A percentile compares a stretch with the other conserved stretches of the same genome.
Evolutionary conservation across 2,329 filamentous ascomycete species (phyloP).

Genomic region (Fusarium camptoceras): DNA sequence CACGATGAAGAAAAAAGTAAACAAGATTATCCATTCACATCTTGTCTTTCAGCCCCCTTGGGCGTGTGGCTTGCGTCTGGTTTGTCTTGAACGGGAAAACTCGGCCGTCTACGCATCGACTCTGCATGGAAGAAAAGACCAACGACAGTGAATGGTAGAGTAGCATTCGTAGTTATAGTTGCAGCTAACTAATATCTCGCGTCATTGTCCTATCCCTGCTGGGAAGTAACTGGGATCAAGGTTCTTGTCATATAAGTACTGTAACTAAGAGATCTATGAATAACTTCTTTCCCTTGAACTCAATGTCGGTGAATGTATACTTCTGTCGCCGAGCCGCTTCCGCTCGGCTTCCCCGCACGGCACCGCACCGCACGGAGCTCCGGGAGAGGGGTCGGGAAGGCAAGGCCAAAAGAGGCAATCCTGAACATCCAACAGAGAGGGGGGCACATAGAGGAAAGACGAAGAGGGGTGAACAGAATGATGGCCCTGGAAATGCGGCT

Average conservation of each 20-base stretch:
- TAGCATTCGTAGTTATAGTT: not conserved
- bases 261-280: not conserved
- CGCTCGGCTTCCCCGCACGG: conserved; percentile 10
- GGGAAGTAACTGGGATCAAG: not conserved
- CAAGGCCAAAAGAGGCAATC: conserved; percentile 29
- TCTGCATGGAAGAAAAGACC: not conserved
- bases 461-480: conserved; percentile 1
- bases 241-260: not conserved
- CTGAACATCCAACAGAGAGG: not conserved
- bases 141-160: not conserved
- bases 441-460: not conserved
- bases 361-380: conserved; percentile 23
- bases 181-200: conserved; percentile 1
- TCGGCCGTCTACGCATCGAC: conserved; percentile 24
- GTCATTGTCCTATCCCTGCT: not conserved
- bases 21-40: not conserved
- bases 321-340: conserved; percentile 17
- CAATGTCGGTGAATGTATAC: not conserved
- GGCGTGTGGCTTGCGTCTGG: conserved; percentile 28
- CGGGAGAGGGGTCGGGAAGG: conserved; percentile 20
- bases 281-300: not conserved
- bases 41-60: conserved; percentile 12
- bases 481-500: conserved; percentile 18
- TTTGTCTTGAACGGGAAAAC: conserved; percentile 29
- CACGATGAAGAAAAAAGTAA: not conserved